phyloP scores from a whole-genome alignment of 805 yeast species.

The Lipomyces anomalus region DNA sequence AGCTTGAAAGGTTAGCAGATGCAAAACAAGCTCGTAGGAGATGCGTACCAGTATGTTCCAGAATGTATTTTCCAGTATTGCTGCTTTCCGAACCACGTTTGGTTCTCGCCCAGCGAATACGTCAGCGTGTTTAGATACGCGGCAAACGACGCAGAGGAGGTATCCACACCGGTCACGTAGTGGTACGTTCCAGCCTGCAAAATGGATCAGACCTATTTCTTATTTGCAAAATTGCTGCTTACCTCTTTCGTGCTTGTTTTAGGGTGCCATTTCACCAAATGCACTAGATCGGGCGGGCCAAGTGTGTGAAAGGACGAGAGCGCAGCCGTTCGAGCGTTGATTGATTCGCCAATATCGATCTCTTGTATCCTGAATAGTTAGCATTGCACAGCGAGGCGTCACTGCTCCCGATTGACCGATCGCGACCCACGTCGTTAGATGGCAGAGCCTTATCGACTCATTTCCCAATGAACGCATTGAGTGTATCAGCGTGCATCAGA shows the following conservation, averaged over 20 bases:
- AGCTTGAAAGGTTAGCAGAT: slow-evolving; percentile 17
- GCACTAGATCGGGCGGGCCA: slow-evolving; percentile 73
- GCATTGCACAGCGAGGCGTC: too few relatives aligned
- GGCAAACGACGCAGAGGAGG: slow-evolving; percentile 49
- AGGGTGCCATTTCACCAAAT: slow-evolving; percentile 39
- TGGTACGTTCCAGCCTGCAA: slow-evolving; percentile 45
- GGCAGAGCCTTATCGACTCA: too few relatives aligned
- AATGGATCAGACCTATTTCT: neutral
- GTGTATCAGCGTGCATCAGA: too few relatives aligned
- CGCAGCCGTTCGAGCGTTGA: slow-evolving; percentile 44
- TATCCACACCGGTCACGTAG: slow-evolving; percentile 49
- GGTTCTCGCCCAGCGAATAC: slow-evolving; percentile 45
- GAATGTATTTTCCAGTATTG: slow-evolving; percentile 39
- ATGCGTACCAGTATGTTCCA: slow-evolving; percentile 37
- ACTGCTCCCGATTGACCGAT: too few relatives aligned
- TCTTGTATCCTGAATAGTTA: slow-evolving; percentile 40
- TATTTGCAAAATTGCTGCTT: slow-evolving; percentile 30
- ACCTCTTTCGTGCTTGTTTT: slow-evolving; percentile 43
- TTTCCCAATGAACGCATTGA: too few relatives aligned
- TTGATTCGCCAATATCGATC: slow-evolving; percentile 46
- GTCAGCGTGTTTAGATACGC: slow-evolving; percentile 50
- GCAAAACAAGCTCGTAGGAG: neutral
- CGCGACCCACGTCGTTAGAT: too few relatives aligned
- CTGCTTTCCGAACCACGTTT: slow-evolving; percentile 68
- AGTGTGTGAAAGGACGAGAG: slow-evolving; percentile 45